These are phyloP conservation scores for Penicillium sp. DNA, from an alignment of 2,329 filamentous ascomycete species.

Conservation along the genomic window DNA sequence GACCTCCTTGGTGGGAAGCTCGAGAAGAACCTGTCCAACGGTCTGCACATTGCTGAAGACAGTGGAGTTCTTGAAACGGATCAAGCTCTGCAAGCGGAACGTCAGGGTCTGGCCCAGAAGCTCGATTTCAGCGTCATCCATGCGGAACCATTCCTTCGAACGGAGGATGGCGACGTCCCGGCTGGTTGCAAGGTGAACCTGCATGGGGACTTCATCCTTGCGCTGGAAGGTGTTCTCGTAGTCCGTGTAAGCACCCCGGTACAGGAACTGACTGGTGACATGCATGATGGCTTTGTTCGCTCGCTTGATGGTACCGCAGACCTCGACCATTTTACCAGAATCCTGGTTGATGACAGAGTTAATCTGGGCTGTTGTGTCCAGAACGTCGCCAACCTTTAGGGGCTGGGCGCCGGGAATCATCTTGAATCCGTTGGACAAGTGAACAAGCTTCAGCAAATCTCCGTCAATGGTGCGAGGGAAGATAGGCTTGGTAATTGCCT, in stretches of 20 bases:
- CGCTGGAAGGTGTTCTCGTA: conserved; percentile 98
- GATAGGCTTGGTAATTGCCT: conserved; percentile 98
- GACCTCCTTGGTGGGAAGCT: conserved; percentile 93
- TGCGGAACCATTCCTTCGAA: conserved; percentile 96
- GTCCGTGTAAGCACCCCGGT: conserved; percentile 87
- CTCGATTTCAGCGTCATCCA: conserved; percentile 80
- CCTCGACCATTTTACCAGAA: conserved; percentile 98
- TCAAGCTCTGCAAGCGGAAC: conserved; percentile 89
- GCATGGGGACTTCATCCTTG: conserved; percentile 92
- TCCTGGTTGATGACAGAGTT: conserved; percentile 98
- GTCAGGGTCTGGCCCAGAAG: conserved; percentile 89
- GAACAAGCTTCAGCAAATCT: conserved; percentile 91
- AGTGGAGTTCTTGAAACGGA: conserved; percentile 91
- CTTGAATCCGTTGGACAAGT: conserved; percentile 95
- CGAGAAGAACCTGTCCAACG: conserved; percentile 83
- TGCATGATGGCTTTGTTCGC: conserved; percentile 89
- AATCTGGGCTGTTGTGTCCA: conserved; percentile 90
- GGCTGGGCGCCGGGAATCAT: conserved; percentile 96
- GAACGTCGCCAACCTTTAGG: conserved; percentile 88
- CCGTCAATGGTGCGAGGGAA: conserved; percentile 96
- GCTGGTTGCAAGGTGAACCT: conserved; percentile 79
- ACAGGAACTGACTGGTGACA: conserved; percentile 96
- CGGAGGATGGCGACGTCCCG: conserved; percentile 92
- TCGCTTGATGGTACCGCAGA: conserved; percentile 92
- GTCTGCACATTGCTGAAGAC: conserved; percentile 92